Evolutionary conservation across 139 green algal species (phyloP), one percentile per base, ranked within the genome.

Genomic region (Mesostigma viride): DNA sequence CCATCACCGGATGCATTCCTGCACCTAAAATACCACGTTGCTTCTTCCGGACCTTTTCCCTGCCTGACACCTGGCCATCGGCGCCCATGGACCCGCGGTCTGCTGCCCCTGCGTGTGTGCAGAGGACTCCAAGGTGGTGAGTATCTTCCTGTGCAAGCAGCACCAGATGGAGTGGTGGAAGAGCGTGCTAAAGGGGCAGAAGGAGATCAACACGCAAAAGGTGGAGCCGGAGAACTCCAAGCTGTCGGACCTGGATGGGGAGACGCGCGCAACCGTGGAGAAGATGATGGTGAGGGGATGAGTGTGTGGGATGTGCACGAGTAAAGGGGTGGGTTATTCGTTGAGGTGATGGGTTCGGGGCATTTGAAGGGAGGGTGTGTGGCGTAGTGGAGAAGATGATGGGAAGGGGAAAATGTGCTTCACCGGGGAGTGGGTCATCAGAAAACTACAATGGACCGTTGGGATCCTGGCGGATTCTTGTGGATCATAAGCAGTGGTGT

Each of bases 211-310:
- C 78, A 88, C 81, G 5, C 82, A 90, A 65, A 90, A 90, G 73
- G 84, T 97, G 64, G 86, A 96, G 77, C 92, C 92, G 0, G 93
- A 99, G 73, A 94, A 90, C 72, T 88, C 72, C 79, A 95, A 96
- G 79, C 82, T 99, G 32, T 48, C 24, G 3, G 93, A 98, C 66
- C 79, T 99, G 48, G 93, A 99, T 66, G 67, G 76, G 0, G 91
- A 97, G 64, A 98, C 90, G 35, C 74, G 93, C 1, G 69, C 84
- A 27, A 95, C 89, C 0, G 90, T 96, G 57, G 90, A 96, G 76
- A 96, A 95, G 74, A 89, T 90, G 85, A 89, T 89, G 81, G 79
- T 85, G 63, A 48, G 69, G 11, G 26, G 20, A n/a, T n/a, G n/a
- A n/a, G n/a, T n/a, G n/a, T n/a, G n/a, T n/a, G n/a, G n/a, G n/a